Conservation (phyloP, 2,329 filamentous ascomycete species). For the Pseudonectria foliicola region DNA sequence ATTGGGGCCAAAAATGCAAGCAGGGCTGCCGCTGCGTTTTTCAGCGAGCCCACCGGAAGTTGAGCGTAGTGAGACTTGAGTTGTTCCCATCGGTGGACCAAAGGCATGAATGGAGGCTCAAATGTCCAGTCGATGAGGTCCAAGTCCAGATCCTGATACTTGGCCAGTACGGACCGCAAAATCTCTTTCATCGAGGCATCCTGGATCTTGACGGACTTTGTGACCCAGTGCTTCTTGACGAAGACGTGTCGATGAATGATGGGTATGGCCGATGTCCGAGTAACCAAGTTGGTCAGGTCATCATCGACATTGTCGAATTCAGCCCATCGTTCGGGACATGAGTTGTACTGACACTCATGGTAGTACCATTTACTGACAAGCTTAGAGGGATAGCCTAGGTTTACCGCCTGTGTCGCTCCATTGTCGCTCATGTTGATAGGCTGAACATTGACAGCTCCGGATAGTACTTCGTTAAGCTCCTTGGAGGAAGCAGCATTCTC, state of each 20-base stretch:
- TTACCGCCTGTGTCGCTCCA: no score
- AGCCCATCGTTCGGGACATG: slow-evolving; percentile 21
- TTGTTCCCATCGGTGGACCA: slow-evolving; percentile 30
- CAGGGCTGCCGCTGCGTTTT: slow-evolving; percentile 11
- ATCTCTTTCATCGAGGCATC: slow-evolving; percentile 23
- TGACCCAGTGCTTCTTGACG: slow-evolving; percentile 24
- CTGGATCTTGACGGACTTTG: slow-evolving; percentile 25
- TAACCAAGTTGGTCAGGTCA: slow-evolving; percentile 18
- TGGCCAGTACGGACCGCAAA: slow-evolving; percentile 21
- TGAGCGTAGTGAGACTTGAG: slow-evolving; percentile 4
- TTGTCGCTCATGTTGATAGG: slow-evolving; percentile 1
- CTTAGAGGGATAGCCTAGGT: slow-evolving; percentile 1
- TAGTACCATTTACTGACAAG: slow-evolving; percentile 13
- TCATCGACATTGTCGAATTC: slow-evolving; percentile 21
- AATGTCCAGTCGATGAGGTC: slow-evolving; percentile 28
- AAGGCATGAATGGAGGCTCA: slow-evolving; percentile 23
- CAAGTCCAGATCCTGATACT: slow-evolving; percentile 29
- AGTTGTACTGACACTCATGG: slow-evolving; percentile 15
- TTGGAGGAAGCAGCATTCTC: no score
- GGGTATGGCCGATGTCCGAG: slow-evolving; percentile 16
- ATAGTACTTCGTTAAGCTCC: background rate
- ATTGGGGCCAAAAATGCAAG: slow-evolving; percentile 26
- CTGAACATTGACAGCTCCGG: background rate
- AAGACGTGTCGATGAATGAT: slow-evolving; percentile 27
- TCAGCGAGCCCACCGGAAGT: background rate